Percentiles rank a stretch among this genome's conserved stretches.
Evolutionary conservation across 495 filamentous ascomycete species (phyloP).

Genomic region (Entonaema liquescens): DNA sequence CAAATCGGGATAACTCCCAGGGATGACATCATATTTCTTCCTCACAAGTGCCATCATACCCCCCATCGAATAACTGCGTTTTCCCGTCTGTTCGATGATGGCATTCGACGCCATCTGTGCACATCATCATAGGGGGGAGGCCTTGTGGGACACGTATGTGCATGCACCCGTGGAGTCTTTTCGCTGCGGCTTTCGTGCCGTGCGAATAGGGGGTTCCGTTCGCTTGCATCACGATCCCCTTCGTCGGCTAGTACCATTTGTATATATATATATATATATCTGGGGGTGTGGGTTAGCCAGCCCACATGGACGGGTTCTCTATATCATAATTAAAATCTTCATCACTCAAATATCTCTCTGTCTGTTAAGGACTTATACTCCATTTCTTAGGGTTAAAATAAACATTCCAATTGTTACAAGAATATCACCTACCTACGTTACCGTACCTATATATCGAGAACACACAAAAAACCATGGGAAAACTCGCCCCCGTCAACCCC

Average conservation of each 20-base stretch:
- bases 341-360: not conserved
- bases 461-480: slow-evolving; percentile 17
- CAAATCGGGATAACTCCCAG: slow-evolving; percentile 16
- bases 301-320: not conserved
- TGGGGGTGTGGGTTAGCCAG: not conserved
- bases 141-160: not conserved
- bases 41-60: not conserved
- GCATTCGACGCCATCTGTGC: slow-evolving; percentile 25
- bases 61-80: slow-evolving; percentile 16
- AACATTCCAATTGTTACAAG: no score
- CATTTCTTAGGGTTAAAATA: no score
- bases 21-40: slow-evolving; percentile 38
- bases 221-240: slow-evolving; percentile 6
- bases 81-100: slow-evolving; percentile 34
- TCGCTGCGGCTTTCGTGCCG: not conserved
- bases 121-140: slow-evolving; percentile 6
- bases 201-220: not conserved
- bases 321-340: not conserved
- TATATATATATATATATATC: not conserved
- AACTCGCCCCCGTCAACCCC: slow-evolving; percentile 31
- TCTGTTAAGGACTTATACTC: no score
- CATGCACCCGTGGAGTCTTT: not conserved
- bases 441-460: not conserved
- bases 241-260: no score
- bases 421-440: not conserved